phyloP scores from a whole-genome alignment of 371 early-diverging fungal genomes.

The Circinella minor region DNA sequence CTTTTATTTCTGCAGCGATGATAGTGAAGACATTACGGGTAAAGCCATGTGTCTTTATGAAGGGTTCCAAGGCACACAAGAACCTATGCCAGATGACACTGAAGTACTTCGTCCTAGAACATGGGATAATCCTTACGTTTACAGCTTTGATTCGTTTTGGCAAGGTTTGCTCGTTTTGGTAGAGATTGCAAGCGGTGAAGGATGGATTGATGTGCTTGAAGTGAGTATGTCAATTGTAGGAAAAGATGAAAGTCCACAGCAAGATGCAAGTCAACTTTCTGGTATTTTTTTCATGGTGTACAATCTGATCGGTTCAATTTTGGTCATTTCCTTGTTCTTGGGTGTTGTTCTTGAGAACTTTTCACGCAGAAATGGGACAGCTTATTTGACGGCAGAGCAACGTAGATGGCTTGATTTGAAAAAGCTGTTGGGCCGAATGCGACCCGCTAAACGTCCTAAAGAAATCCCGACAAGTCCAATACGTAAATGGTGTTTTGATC shows the following conservation, averaged over 20 bases:
- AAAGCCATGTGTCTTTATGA: slow-evolving; percentile 54
- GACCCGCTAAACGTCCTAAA: slow-evolving; percentile 61
- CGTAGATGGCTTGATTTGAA: slow-evolving; percentile 74
- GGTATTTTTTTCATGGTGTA: slow-evolving; percentile 68
- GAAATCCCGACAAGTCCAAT: slow-evolving; percentile 38
- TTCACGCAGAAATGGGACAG: slow-evolving; percentile 64
- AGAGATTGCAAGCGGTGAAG: slow-evolving; percentile 74
- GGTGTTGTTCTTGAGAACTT: slow-evolving; percentile 75
- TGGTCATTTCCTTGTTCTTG: slow-evolving; percentile 70
- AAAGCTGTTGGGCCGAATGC: slow-evolving; percentile 63
- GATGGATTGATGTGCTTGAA: slow-evolving; percentile 71
- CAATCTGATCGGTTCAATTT: slow-evolving; percentile 66
- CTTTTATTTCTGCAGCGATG: slow-evolving; percentile 66
- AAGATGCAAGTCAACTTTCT: slow-evolving; percentile 59
- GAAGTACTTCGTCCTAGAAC: slow-evolving; percentile 58
- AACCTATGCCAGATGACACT: slow-evolving; percentile 39
- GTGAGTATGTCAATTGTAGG: slow-evolving; percentile 61
- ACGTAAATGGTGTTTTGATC: slow-evolving; percentile 50
- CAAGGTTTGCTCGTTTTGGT: slow-evolving; percentile 63
- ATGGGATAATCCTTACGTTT: slow-evolving; percentile 69
- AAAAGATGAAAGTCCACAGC: slow-evolving; percentile 47
- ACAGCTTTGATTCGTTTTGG: slow-evolving; percentile 73
- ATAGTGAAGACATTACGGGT: slow-evolving; percentile 26
- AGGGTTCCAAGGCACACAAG: slow-evolving; percentile 33
- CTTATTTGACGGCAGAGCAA: slow-evolving; percentile 71